Conservation (phyloP, 306 rosid species). For the Castanospermum australe region DNA sequence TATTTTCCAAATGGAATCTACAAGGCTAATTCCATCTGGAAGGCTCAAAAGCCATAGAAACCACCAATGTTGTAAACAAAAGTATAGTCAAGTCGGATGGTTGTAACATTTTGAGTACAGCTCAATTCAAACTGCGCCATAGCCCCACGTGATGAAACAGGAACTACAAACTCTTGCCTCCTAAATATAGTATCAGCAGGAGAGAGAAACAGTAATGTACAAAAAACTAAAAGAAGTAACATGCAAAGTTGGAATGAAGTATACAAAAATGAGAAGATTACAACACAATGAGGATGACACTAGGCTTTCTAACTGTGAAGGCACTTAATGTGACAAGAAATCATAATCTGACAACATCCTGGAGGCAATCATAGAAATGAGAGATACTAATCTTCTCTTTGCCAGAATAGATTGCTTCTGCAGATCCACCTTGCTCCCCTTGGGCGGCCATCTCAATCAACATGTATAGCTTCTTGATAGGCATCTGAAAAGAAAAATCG, state of each 20-base stretch:
- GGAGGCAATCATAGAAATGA: constrained; percentile 80
- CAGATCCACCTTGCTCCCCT: constrained; percentile 85
- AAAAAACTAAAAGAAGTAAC: constrained; percentile 7
- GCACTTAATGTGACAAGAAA: background rate
- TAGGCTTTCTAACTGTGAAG: background rate
- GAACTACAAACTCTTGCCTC: constrained; percentile 10
- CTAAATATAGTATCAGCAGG: constrained; percentile 13
- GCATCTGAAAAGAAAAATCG: constrained; percentile 49
- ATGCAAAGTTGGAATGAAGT: constrained; percentile 13
- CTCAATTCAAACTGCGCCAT: constrained; percentile 29
- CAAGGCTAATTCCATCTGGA: too few species aligned
- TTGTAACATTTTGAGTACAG: background rate
- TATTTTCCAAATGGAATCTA: too few species aligned
- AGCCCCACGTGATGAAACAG: too few species aligned
- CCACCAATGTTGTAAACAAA: too few species aligned
- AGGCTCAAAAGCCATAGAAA: too few species aligned
- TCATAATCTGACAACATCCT: constrained; percentile 71
- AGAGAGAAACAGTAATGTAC: constrained; percentile 6
- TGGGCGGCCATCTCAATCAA: constrained; percentile 97
- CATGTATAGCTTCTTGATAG: constrained; percentile 93
- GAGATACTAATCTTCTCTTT: constrained; percentile 65
- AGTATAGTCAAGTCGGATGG: too few species aligned
- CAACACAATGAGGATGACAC: constrained; percentile 13
- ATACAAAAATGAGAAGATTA: constrained; percentile 19
- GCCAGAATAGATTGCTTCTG: constrained; percentile 88